A percentile compares a stretch with the other conserved stretches of the same genome.
phyloP scores from a whole-genome alignment of 495 filamentous ascomycete species.

The Penicillium angulare region DNA sequence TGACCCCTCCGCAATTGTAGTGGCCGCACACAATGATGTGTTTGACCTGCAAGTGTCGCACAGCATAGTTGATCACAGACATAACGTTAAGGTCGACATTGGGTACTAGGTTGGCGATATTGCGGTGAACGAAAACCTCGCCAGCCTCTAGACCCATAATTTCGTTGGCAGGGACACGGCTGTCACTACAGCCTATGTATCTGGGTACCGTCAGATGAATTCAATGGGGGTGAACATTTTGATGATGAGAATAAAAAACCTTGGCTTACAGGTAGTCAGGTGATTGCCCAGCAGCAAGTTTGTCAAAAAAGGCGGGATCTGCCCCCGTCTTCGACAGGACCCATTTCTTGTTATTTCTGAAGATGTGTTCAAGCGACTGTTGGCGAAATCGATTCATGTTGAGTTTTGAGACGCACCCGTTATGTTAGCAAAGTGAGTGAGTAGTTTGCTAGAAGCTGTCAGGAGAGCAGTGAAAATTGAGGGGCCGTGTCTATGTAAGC shows the following conservation, averaged over 20 bases:
- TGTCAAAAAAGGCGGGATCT: constrained; percentile 68
- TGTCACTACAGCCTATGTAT: constrained; percentile 83
- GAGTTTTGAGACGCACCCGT: neutral
- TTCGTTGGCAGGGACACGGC: constrained; percentile 78
- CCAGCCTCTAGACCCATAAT: constrained; percentile 77
- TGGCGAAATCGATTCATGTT: neutral
- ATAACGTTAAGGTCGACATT: constrained; percentile 69
- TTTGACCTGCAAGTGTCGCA: constrained; percentile 68
- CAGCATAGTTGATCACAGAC: constrained; percentile 78
- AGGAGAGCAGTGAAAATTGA: neutral
- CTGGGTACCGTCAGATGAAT: constrained; percentile 12
- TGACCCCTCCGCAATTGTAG: constrained; percentile 73
- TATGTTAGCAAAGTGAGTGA: neutral
- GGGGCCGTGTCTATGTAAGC: neutral
- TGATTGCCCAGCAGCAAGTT: constrained; percentile 61
- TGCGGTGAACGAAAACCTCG: constrained; percentile 88
- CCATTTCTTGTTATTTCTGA: constrained; percentile 63
- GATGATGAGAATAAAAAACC: constrained; percentile 15
- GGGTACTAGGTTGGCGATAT: constrained; percentile 84
- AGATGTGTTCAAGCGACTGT: constrained; percentile 13
- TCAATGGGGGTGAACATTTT: neutral
- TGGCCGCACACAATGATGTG: constrained; percentile 84
- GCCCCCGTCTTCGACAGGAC: constrained; percentile 55
- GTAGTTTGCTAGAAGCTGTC: neutral
- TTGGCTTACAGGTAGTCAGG: constrained; percentile 64